Evolutionary conservation across 495 filamentous ascomycete genomes (phyloP).

Genomic region (Daldinia loculata): DNA sequence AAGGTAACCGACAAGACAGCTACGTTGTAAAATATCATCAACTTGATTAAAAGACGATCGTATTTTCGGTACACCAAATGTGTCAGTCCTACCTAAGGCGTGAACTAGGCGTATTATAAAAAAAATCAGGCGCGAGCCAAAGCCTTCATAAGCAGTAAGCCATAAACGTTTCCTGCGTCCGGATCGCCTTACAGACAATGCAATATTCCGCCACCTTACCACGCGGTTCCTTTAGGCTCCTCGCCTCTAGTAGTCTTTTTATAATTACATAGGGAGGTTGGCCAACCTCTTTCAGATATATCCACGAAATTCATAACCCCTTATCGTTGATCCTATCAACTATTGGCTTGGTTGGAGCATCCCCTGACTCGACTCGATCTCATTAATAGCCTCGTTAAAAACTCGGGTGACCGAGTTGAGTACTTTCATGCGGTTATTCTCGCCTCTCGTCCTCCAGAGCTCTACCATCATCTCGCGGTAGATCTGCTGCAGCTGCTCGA

Average conservation of each 20-base stretch:
- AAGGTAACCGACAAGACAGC: no score
- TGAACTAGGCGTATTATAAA: slow-evolving; percentile 16
- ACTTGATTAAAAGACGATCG: slow-evolving; percentile 1
- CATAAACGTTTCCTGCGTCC: slow-evolving; percentile 23
- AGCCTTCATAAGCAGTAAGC: slow-evolving; percentile 19
- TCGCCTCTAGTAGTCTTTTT: slow-evolving; percentile 11
- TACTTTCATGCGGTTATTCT: slow-evolving; percentile 83
- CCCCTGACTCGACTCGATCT: slow-evolving; percentile 77
- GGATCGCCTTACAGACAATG: slow-evolving; percentile 5
- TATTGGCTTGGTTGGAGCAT: slow-evolving; percentile 44
- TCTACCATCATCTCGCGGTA: slow-evolving; percentile 89
- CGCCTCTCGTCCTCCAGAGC: slow-evolving; percentile 78
- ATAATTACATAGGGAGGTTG: slow-evolving; percentile 27
- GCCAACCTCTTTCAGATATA: not conserved
- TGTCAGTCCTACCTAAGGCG: slow-evolving; percentile 20
- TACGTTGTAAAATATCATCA: not conserved
- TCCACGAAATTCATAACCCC: not conserved
- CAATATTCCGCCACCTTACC: slow-evolving; percentile 3
- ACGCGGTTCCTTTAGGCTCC: not conserved
- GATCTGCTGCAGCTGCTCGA: slow-evolving; percentile 95
- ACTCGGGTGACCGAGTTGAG: slow-evolving; percentile 65
- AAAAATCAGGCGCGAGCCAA: slow-evolving; percentile 27
- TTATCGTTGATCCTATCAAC: not conserved
- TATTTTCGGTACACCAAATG: slow-evolving; percentile 17
- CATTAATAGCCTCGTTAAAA: slow-evolving; percentile 82